Conservation (phyloP, 139 green algal species). For the Parachlorella kessleri region DNA sequence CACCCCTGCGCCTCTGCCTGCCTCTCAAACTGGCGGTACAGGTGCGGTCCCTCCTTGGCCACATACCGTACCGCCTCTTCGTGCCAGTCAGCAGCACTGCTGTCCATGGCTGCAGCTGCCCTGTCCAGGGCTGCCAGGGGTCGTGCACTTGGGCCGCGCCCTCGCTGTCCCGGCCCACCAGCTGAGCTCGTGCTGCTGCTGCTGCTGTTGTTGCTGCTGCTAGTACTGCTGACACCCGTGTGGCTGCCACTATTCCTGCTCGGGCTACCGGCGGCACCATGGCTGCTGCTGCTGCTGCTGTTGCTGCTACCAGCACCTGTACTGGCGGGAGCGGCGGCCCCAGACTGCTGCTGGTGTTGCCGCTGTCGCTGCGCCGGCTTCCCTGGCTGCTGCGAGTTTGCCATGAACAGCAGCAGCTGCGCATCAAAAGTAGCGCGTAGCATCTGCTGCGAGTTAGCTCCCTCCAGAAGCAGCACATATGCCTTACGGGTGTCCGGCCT, state of each 20-base stretch:
- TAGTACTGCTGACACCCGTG: not conserved
- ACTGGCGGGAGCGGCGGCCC: too few relatives aligned
- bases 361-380: not conserved
- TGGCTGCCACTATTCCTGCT: not conserved
- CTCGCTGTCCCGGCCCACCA: not conserved
- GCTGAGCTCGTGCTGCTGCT: not conserved
- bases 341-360: slow-evolving; percentile 6
- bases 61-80: slow-evolving; percentile 11
- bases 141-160: not conserved
- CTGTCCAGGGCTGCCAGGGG: not conserved
- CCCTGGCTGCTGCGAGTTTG: slow-evolving; percentile 35
- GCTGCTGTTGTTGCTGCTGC: slow-evolving; percentile 16
- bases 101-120: not conserved
- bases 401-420: slow-evolving; percentile 69
- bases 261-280: not conserved
- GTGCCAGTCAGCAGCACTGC: not conserved
- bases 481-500: slow-evolving; percentile 51
- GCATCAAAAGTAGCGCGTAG: slow-evolving; percentile 75
- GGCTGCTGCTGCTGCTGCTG: not conserved
- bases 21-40: slow-evolving; percentile 56
- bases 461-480: slow-evolving; percentile 79
- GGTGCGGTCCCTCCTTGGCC: slow-evolving; percentile 10
- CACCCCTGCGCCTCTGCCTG: slow-evolving; percentile 63
- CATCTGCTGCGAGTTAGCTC: slow-evolving; percentile 48
- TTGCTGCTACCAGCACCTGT: not conserved